Conservation (phyloP, 2,329 filamentous ascomycete genomes). For the Ilyonectria destructans region DNA sequence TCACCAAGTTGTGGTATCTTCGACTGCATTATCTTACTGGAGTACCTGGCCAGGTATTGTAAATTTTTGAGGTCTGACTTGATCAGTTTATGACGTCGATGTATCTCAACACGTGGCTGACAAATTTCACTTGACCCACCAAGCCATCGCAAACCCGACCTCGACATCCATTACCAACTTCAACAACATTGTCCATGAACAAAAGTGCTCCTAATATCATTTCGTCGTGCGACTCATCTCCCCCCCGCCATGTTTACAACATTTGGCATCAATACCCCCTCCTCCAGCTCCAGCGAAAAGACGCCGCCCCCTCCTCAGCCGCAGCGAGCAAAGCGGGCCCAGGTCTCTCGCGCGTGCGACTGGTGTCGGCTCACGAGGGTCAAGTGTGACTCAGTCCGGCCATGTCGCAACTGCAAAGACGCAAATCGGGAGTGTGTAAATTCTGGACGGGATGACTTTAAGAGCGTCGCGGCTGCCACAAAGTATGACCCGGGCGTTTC, state of each 20-base stretch:
- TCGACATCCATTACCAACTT: not conserved
- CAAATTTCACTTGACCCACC: slow-evolving; percentile 5
- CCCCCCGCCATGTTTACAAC: slow-evolving; percentile 44
- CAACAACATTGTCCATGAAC: not conserved
- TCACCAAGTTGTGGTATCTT: too few species aligned
- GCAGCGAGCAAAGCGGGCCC: slow-evolving; percentile 47
- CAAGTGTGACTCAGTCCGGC: slow-evolving; percentile 50
- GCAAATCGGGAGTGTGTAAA: slow-evolving; percentile 46
- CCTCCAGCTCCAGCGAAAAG: slow-evolving; percentile 38
- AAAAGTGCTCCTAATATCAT: not conserved
- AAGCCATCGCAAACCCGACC: not conserved
- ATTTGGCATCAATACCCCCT: slow-evolving; percentile 41
- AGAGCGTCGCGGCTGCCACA: slow-evolving; percentile 46
- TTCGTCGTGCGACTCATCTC: not conserved
- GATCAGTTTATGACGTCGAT: not conserved
- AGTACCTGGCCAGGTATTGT: too few species aligned
- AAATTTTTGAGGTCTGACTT: not conserved
- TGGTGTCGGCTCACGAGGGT: slow-evolving; percentile 52
- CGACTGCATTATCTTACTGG: not conserved
- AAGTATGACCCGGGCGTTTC: slow-evolving; percentile 24
- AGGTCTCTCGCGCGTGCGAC: slow-evolving; percentile 52
- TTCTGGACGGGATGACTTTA: slow-evolving; percentile 45
- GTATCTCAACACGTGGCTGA: not conserved
- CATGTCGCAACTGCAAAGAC: slow-evolving; percentile 48
- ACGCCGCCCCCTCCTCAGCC: slow-evolving; percentile 39